These are phyloP conservation scores for Fragaria iinumae DNA, from an alignment of 306 rosid genomes.

Conservation along the genomic window DNA sequence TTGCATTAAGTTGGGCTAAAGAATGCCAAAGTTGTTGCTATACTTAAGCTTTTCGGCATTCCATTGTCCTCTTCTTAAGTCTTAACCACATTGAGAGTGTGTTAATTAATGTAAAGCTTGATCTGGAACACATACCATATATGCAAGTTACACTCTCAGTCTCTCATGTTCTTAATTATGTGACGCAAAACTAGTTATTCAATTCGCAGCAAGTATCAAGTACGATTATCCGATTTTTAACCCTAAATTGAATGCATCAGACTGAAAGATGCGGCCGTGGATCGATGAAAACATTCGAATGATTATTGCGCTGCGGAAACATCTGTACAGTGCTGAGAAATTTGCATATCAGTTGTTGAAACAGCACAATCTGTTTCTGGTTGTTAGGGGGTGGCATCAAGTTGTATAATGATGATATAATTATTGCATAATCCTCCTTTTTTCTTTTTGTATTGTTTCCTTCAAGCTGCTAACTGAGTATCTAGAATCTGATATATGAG, in stretches of 20 bases:
- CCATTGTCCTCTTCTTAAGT: background rate
- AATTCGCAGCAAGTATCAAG: background rate
- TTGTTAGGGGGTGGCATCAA: conserved; percentile 21
- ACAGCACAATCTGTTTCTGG: conserved; percentile 6
- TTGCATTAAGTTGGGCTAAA: background rate
- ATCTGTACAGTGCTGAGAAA: conserved; percentile 10
- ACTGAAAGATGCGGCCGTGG: background rate
- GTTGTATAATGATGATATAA: conserved; percentile 5
- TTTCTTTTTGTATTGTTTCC: background rate
- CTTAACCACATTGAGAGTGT: background rate
- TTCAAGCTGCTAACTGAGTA: background rate
- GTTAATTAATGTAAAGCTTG: background rate
- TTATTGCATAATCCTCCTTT: background rate
- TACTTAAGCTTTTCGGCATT: background rate
- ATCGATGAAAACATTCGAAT: background rate
- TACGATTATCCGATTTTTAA: background rate
- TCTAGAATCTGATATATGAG: background rate
- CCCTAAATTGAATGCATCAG: background rate
- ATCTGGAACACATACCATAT: background rate
- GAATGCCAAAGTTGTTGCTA: background rate
- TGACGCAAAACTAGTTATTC: background rate
- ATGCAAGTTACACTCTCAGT: background rate
- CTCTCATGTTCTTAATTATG: background rate
- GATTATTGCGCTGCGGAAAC: background rate
- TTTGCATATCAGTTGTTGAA: conserved; percentile 20